Evolutionary conservation across 2,329 filamentous ascomycete genomes (phyloP).

Genomic region (Colletotrichum simmondsii): DNA sequence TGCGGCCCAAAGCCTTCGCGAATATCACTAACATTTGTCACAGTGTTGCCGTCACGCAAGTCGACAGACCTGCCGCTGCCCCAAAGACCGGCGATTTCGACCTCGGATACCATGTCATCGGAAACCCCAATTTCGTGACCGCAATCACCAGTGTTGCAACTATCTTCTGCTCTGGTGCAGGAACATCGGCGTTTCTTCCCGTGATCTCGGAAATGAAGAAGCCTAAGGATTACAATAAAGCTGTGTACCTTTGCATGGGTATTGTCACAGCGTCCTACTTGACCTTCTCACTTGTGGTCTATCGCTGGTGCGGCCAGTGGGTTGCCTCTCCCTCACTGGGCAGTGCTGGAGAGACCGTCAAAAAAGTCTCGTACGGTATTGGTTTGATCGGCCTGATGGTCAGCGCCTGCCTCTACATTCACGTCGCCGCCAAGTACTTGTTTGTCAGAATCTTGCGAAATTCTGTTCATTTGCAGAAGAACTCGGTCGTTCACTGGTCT

Average conservation of each 20-base stretch:
- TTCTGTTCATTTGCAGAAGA: slow-evolving; percentile 48
- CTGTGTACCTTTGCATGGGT: slow-evolving; percentile 68
- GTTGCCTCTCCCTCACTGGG: slow-evolving; percentile 72
- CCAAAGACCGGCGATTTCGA: slow-evolving; percentile 69
- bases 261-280: slow-evolving; percentile 68
- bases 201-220: slow-evolving; percentile 74
- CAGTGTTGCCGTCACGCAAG: slow-evolving; percentile 65
- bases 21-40: background rate
- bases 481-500: slow-evolving; percentile 47
- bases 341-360: slow-evolving; percentile 67
- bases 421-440: slow-evolving; percentile 53
- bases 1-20: background rate
- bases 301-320: slow-evolving; percentile 70
- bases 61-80: slow-evolving; percentile 68
- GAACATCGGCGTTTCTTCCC: slow-evolving; percentile 70
- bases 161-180: slow-evolving; percentile 70
- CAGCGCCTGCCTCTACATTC: slow-evolving; percentile 46
- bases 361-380: slow-evolving; percentile 71
- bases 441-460: slow-evolving; percentile 51
- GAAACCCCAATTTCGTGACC: slow-evolving; percentile 65
- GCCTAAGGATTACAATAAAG: slow-evolving; percentile 69
- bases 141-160: slow-evolving; percentile 68
- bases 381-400: slow-evolving; percentile 66
- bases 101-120: slow-evolving; percentile 67
- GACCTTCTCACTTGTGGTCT: slow-evolving; percentile 69